Evolutionary conservation across 2,329 filamentous ascomycete species (phyloP), one percentile per base, ranked within the genome.

Genomic region (Colletotrichum sp.): DNA sequence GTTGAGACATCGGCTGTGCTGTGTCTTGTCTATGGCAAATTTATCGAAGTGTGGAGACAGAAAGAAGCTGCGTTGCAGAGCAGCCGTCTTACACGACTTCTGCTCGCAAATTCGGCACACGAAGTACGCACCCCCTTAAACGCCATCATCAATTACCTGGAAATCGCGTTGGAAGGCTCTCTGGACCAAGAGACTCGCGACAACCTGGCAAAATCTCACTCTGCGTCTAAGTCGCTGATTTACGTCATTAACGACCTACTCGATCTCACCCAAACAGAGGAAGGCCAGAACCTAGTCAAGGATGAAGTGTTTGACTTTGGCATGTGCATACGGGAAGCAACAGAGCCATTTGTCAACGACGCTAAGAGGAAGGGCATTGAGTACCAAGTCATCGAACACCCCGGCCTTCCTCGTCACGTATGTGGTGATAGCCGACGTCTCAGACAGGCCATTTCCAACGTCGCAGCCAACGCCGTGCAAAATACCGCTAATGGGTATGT

Each of bases 181-280:
- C 86, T 98, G 5, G 96, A 98, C 78, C 87, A 91, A 18, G 96
- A 98, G 81, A 98, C 95, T 0, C 89, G 96, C 24, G 96, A 98
- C 7, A 98, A 97, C 76, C 86, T 98, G 7, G 90, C 94, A 1
- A 94, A 93, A 79, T 98, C 96, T 1, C 95, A 98, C 82, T 98
- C 95, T 1, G 96, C 96, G 6, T 98, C 96, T 0, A 98, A 98
- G 81, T 98, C 95, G 1, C 86, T 98, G 30, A 96, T 98, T 6
- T 98, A 98, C 82, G 95, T 98, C 12, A 98, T 98, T 85, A 98
- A 98, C 78, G 96, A 98, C 82, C 88, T 98, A 2, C 88, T 98
- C 1, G 96, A 98, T 81, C 87, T 98, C 34, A 98, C 96, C 1
- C 97, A 98, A 81, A 94, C 94, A 0, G 96, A 98, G 82, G 94